Conservation (phyloP, 2,329 filamentous ascomycete species). For the Fusarium sp. region DNA sequence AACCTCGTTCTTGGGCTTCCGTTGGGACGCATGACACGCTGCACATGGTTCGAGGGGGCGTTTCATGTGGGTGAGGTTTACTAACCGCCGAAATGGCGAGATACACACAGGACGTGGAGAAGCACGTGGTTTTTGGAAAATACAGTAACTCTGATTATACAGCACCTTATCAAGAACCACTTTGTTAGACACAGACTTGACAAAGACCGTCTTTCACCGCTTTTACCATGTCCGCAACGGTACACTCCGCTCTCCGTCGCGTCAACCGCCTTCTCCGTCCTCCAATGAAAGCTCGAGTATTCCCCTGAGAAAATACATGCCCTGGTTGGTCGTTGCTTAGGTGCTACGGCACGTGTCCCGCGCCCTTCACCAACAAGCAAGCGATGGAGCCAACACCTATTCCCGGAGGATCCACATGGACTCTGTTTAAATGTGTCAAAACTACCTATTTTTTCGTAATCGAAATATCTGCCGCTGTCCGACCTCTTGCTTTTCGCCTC, state of each 20-base stretch:
- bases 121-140: background rate
- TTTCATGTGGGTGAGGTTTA: background rate
- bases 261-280: background rate
- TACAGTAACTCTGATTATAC: background rate
- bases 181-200: background rate
- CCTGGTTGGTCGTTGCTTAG: constrained; percentile 15
- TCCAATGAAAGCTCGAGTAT: constrained; percentile 18
- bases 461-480: constrained; percentile 9
- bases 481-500: background rate
- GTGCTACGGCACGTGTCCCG: constrained; percentile 8
- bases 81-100: background rate
- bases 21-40: background rate
- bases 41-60: background rate
- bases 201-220: background rate
- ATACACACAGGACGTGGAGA: background rate
- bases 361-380: constrained; percentile 22
- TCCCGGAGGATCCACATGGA: constrained; percentile 20
- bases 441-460: constrained; percentile 36
- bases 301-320: background rate
- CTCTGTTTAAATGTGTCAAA: constrained; percentile 33
- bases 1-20: background rate
- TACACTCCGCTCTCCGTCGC: background rate
- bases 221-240: background rate
- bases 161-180: background rate
- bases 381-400: constrained; percentile 8